phyloP scores from a whole-genome alignment of 2,329 filamentous ascomycete genomes.

The Clonostachys chloroleuca region DNA sequence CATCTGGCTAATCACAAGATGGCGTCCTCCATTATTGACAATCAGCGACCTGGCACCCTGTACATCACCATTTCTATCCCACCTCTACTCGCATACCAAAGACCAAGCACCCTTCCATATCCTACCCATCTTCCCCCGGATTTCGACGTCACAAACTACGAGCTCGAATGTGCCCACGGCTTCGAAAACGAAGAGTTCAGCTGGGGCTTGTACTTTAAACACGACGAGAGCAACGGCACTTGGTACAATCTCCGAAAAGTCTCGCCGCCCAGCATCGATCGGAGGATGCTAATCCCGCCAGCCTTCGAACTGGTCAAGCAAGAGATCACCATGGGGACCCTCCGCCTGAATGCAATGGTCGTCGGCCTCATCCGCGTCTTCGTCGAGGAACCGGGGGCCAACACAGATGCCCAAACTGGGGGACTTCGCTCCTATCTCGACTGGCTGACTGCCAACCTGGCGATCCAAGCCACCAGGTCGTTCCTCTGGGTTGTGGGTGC shows the following conservation, averaged over 20 bases:
- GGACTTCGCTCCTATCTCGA: constrained; percentile 9
- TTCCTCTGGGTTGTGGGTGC: constrained; percentile 21
- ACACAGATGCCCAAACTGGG: neutral
- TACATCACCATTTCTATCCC: constrained; percentile 2
- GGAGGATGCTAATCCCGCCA: neutral
- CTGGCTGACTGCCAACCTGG: constrained; percentile 18
- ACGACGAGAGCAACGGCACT: constrained; percentile 13
- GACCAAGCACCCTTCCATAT: neutral
- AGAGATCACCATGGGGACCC: neutral
- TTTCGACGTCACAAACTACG: constrained; percentile 9
- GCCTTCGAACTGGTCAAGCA: neutral
- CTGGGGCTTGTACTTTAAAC: constrained; percentile 30
- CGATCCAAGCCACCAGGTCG: constrained; percentile 12
- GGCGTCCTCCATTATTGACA: neutral
- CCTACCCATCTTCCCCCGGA: constrained; percentile 2
- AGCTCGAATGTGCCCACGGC: constrained; percentile 9
- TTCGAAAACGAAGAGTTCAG: constrained; percentile 19
- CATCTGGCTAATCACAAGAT: neutral
- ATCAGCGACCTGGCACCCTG: constrained; percentile 1
- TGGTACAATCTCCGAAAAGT: constrained; percentile 13
- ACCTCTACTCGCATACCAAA: neutral
- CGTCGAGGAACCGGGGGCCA: constrained; percentile 8
- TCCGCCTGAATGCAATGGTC: constrained; percentile 15
- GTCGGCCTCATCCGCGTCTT: constrained; percentile 22
- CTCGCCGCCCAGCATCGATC: neutral